Evolutionary conservation across 2,329 filamentous ascomycete genomes (phyloP).

Genomic region (Phyllosticta citriasiana): DNA sequence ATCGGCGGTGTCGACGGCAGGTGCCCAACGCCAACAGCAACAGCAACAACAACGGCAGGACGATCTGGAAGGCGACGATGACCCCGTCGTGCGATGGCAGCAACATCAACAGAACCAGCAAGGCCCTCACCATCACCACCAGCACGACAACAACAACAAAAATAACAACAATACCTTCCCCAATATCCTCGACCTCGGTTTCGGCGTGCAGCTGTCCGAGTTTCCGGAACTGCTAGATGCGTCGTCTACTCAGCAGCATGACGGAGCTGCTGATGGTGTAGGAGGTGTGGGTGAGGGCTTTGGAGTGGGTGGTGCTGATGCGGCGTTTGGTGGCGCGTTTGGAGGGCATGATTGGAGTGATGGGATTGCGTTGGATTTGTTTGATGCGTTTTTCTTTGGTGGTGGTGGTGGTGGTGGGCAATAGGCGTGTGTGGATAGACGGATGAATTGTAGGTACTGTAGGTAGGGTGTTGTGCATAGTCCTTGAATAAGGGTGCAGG

Average conservation of each 20-base stretch:
- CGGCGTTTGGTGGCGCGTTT: constrained; percentile 13
- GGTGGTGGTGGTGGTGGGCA: neutral
- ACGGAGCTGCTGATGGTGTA: neutral
- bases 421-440: too few relatives aligned
- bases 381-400: constrained; percentile 66
- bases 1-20: constrained; percentile 14
- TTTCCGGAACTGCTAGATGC: neutral
- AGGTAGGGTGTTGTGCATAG: too few relatives aligned
- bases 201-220: constrained; percentile 27
- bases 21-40: constrained; percentile 14
- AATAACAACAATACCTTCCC: constrained; percentile 7
- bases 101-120: constrained; percentile 15
- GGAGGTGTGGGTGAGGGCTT: neutral
- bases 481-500: too few relatives aligned
- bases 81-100: constrained; percentile 1
- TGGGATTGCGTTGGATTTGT: constrained; percentile 38
- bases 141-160: constrained; percentile 18
- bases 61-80: too few relatives aligned
- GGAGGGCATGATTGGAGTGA: constrained; percentile 49
- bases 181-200: constrained; percentile 53
- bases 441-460: too few relatives aligned
- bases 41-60: constrained; percentile 11
- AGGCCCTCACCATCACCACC: constrained; percentile 33
- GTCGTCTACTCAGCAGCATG: too few relatives aligned
- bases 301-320: constrained; percentile 13